Conservation (phyloP, 129 eudicot species). For the Tagetes patula region DNA sequence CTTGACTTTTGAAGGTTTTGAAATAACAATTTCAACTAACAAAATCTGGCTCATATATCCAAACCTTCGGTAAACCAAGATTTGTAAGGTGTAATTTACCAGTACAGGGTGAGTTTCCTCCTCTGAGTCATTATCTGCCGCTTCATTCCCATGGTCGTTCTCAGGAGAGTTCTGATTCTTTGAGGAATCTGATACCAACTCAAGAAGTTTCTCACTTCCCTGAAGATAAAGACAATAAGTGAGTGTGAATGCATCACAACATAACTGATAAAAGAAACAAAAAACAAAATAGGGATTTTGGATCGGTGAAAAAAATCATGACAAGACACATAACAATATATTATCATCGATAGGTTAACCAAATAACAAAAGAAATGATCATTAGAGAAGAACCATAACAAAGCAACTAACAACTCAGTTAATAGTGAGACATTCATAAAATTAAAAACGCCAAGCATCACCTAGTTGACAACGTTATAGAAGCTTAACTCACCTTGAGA, state of each 20-base stretch:
- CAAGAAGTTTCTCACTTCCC: slow-evolving; percentile 96
- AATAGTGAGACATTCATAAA: slow-evolving; percentile 4
- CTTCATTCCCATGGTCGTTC: slow-evolving; percentile 24
- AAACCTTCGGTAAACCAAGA: neutral
- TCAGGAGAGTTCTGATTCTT: slow-evolving; percentile 27
- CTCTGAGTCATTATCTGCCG: slow-evolving; percentile 19
- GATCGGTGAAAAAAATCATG: neutral
- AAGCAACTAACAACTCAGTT: slow-evolving; percentile 7
- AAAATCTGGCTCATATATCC: neutral
- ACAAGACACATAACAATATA: neutral
- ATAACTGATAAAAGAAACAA: slow-evolving; percentile 5
- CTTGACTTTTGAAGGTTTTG: neutral
- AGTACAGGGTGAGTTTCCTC: slow-evolving; percentile 35
- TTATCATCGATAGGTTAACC: neutral
- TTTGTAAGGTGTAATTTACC: slow-evolving; percentile 40
- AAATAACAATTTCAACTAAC: neutral
- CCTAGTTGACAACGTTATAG: slow-evolving; percentile 1
- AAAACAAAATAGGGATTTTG: neutral
- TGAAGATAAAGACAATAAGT: slow-evolving; percentile 21
- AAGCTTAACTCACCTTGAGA: slow-evolving; percentile 58
- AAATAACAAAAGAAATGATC: neutral
- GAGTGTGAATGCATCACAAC: slow-evolving; percentile 12
- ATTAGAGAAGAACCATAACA: neutral
- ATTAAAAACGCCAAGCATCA: neutral
- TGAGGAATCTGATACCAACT: slow-evolving; percentile 69